Base-by-base conservation (phyloP, 164 flowering plant genomes). In the Chimonanthus salicifolius region DNA sequence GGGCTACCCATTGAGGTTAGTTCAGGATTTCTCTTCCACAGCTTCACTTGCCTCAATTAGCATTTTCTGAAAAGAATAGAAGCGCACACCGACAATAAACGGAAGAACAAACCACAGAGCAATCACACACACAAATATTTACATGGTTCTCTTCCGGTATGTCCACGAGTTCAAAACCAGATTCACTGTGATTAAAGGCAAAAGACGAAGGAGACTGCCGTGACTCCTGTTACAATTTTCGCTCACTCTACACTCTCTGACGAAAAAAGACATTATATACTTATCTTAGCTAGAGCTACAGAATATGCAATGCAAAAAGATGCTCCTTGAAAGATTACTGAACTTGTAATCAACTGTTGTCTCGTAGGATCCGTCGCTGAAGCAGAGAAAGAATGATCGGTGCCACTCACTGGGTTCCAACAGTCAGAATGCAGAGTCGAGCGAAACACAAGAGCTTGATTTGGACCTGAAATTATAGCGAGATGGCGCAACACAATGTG, bases 401-500 rank as follows among this genome's bases (percentile, higher is more conserved):
- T 78, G 78, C 44, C 71, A 74, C 49, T 87, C 85, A 6, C 71
- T 80, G 82, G 88, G 88, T 1, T 91, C 89, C 7, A 81, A 85
- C 78, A 85, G 88, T 76, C 91, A 82, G 48, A 83, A 89, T 71
- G 86, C 90, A 3, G 89, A 83, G 69, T 79, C 90, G 71, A 87
- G 85, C 49, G 91, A 87, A 74, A 71, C 75, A 21, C 84, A 84
- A 74, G 97, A 90, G 51, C 64, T 84, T 67, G 97, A 92, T 77
- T 83, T 92, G 80, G 94, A 92, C 76, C 89, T 92, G 67, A 87
- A 87, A 81, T 79, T 92, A 33, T 64, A 65, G 62, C 68, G 45
- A 44, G 49, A 45, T 43, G 13, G 68, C 46, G 44, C 45, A 11
- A n/a, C 46, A 0, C 33, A 33, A 33, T 33, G 33, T 66, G 49